Conservation (phyloP, 2,329 filamentous ascomycete species). For the Penicillium sp. region DNA sequence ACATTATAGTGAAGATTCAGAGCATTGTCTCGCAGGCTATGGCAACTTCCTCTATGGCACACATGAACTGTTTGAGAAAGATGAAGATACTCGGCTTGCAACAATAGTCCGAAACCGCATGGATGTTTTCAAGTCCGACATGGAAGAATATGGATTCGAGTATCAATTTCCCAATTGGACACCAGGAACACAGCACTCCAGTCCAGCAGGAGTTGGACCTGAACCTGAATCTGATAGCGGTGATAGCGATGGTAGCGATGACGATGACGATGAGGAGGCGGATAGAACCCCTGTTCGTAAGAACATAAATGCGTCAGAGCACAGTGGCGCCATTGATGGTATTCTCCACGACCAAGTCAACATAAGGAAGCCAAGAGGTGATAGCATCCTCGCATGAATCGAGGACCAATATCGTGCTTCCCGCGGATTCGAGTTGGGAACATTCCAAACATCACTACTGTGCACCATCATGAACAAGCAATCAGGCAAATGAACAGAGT, state of each 20-base stretch:
- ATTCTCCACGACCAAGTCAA: not conserved
- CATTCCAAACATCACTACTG: conserved; percentile 35
- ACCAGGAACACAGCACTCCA: too few relatives aligned
- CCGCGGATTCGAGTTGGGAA: conserved; percentile 57
- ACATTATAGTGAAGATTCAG: not conserved
- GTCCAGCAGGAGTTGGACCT: too few relatives aligned
- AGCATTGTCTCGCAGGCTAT: not conserved
- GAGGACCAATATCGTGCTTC: conserved; percentile 42
- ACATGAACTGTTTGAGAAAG: not conserved
- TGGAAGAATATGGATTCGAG: not conserved
- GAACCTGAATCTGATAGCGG: too few relatives aligned
- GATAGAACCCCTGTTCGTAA: conserved; percentile 2
- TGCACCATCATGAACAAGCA: conserved; percentile 51
- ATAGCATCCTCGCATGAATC: conserved; percentile 39
- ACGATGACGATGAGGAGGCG: not conserved
- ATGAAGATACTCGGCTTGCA: not conserved
- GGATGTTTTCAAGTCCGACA: not conserved
- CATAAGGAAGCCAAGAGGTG: not conserved
- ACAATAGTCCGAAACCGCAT: not conserved
- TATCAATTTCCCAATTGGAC: not conserved
- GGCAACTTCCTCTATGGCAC: not conserved
- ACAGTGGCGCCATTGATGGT: not conserved
- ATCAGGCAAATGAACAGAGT: conserved; percentile 51
- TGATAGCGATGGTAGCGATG: not conserved
- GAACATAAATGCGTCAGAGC: conserved; percentile 35